Evolutionary conservation across 2,329 filamentous ascomycete genomes (phyloP).

Genomic region (Grosmannia clavigera): DNA sequence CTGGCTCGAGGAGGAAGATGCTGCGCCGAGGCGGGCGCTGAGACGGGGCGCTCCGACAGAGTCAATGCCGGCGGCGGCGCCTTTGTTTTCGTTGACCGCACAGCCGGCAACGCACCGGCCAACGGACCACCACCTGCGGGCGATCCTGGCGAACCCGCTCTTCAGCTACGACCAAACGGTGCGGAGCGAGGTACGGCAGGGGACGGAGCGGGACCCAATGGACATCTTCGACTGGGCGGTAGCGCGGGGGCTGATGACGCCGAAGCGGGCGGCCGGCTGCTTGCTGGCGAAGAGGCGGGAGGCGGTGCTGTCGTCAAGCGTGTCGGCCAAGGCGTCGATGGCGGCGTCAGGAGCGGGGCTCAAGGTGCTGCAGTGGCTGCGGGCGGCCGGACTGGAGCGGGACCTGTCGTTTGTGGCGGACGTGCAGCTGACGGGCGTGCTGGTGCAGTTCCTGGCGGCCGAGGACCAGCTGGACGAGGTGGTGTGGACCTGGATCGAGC

Average conservation of each 20-base stretch:
- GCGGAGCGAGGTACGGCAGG: conserved; percentile 9
- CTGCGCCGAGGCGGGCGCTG: neutral
- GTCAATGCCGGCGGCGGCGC: neutral
- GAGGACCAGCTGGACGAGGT: conserved; percentile 41
- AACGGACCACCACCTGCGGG: conserved; percentile 39
- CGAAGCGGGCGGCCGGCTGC: conserved; percentile 39
- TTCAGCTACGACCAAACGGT: conserved; percentile 29
- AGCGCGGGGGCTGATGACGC: conserved; percentile 42
- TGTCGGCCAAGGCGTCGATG: conserved; percentile 23
- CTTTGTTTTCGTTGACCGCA: neutral
- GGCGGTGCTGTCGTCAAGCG: conserved; percentile 21
- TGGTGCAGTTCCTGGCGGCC: conserved; percentile 38
- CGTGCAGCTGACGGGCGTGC: conserved; percentile 19
- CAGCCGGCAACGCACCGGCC: conserved; percentile 16
- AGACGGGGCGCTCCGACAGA: neutral
- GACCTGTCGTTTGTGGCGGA: conserved; percentile 33
- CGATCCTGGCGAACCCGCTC: conserved; percentile 44
- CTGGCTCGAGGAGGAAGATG: conserved; percentile 22
- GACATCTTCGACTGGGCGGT: conserved; percentile 45
- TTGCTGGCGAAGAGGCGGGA: conserved; percentile 34
- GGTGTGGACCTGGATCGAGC: conserved; percentile 40
- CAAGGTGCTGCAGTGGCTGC: conserved; percentile 41
- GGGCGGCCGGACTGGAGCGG: conserved; percentile 34
- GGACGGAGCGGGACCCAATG: conserved; percentile 29
- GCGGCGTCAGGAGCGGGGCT: conserved; percentile 30